Percentiles rank a stretch among this genome's conserved stretches.
These are phyloP conservation scores for Pythium utonaiense DNA, from an alignment of 352 stramenopile genomes.

Conservation along the genomic window DNA sequence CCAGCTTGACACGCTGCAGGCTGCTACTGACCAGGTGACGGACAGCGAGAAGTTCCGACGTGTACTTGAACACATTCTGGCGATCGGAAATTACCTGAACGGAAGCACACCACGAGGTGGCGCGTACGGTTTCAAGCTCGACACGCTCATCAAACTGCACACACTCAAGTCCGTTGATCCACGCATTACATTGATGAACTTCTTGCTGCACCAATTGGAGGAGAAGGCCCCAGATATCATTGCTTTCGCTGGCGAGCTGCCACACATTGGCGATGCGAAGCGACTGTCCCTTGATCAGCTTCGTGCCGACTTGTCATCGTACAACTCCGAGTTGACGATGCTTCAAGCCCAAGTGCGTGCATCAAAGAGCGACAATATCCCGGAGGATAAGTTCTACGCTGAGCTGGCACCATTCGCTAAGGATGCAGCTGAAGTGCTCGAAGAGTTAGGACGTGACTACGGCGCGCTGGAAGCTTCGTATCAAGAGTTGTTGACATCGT, in stretches of 20 bases:
- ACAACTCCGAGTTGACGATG: conserved; percentile 84
- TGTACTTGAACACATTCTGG: conserved; percentile 82
- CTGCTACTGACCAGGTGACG: conserved; percentile 73
- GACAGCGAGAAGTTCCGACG: conserved; percentile 79
- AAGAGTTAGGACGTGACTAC: conserved; percentile 78
- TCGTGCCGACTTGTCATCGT: conserved; percentile 70
- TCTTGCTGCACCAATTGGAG: conserved; percentile 71
- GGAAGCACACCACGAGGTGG: conserved; percentile 82
- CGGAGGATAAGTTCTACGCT: conserved; percentile 76
- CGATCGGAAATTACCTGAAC: conserved; percentile 92
- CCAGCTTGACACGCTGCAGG: conserved; percentile 78
- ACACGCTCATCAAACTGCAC: conserved; percentile 87
- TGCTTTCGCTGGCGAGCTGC: conserved; percentile 72
- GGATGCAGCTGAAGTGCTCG: conserved; percentile 75
- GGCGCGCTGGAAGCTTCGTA: conserved; percentile 66
- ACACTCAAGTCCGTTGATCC: conserved; percentile 81
- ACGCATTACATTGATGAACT: conserved; percentile 81
- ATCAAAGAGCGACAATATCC: conserved; percentile 71
- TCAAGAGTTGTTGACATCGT: conserved; percentile 75
- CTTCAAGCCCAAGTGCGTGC: conserved; percentile 78
- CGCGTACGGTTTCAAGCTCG: conserved; percentile 91
- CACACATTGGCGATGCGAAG: conserved; percentile 75
- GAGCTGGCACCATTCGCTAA: conserved; percentile 78
- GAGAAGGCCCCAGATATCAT: conserved; percentile 75
- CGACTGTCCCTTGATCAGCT: conserved; percentile 79